Conservation (phyloP, 345 rosid genomes). For the Carallia pectinifolia region DNA sequence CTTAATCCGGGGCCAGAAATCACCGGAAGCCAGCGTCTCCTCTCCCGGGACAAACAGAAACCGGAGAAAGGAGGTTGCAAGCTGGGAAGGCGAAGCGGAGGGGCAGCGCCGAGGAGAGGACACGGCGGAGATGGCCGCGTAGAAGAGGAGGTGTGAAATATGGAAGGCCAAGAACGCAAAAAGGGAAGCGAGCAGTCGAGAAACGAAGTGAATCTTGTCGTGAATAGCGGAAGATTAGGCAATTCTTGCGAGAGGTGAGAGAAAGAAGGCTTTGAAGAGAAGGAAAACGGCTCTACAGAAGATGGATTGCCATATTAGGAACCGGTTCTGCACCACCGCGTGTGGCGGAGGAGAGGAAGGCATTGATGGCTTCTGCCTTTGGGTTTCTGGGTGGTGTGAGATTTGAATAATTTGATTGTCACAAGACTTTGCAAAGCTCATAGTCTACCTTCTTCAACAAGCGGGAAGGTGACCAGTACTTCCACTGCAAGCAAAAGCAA, state of each 20-base stretch:
- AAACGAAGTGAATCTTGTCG: conserved; percentile 4
- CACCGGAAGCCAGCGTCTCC: conserved; percentile 21
- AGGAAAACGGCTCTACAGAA: conserved; percentile 51
- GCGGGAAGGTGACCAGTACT: too few species aligned
- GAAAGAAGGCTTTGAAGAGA: conserved; percentile 41
- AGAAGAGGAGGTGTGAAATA: conserved; percentile 59
- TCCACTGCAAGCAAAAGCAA: too few species aligned
- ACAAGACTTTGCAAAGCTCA: too few species aligned
- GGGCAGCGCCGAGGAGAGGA: conserved; percentile 42
- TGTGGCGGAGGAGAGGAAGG: neutral
- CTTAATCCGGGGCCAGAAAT: conserved; percentile 48
- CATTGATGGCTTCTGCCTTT: neutral
- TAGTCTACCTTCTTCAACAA: too few species aligned
- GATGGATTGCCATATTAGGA: conserved; percentile 41
- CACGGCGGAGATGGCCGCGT: conserved; percentile 23
- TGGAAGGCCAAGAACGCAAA: conserved; percentile 46
- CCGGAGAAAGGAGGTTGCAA: conserved; percentile 37
- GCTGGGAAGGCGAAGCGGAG: conserved; percentile 41
- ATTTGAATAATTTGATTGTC: neutral
- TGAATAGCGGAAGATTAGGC: neutral
- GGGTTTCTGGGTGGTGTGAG: too few species aligned
- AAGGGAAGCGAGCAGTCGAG: conserved; percentile 8
- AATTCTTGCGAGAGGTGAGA: conserved; percentile 19
- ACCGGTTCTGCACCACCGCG: conserved; percentile 31
- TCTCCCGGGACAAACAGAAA: conserved; percentile 27